Percentiles rank a stretch among this genome's conserved stretches.
Evolutionary conservation across 352 stramenopile species (phyloP).

Genomic region (Pythium oligandrum): DNA sequence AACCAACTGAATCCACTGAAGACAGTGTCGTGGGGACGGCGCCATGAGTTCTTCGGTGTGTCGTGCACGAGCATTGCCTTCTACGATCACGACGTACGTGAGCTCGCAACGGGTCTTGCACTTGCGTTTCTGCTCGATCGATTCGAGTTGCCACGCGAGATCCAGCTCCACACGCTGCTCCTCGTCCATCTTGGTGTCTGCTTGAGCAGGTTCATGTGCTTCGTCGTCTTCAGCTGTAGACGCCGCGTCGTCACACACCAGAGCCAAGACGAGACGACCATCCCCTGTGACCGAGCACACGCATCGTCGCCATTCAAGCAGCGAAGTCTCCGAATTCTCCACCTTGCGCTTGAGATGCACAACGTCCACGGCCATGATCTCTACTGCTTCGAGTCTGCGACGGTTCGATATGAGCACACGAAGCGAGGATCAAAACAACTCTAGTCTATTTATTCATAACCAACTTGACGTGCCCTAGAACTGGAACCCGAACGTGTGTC

Average conservation of each 20-base stretch:
- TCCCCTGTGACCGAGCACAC: slow-evolving; percentile 35
- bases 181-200: neutral
- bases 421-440: no score
- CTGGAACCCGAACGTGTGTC: no score
- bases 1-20: slow-evolving; percentile 54
- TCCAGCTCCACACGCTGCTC: slow-evolving; percentile 28
- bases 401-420: no score
- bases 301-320: slow-evolving; percentile 66
- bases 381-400: no score
- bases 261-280: slow-evolving; percentile 28
- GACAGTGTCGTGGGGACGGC: slow-evolving; percentile 53
- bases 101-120: slow-evolving; percentile 58
- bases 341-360: slow-evolving; percentile 58
- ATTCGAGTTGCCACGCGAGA: slow-evolving; percentile 33
- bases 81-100: slow-evolving; percentile 24
- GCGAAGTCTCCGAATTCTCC: slow-evolving; percentile 42
- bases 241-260: slow-evolving; percentile 13
- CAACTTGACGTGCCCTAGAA: no score
- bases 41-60: slow-evolving; percentile 66
- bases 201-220: slow-evolving; percentile 2
- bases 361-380: slow-evolving; percentile 5
- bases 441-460: no score
- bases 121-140: slow-evolving; percentile 47
- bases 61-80: neutral
- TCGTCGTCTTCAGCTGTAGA: neutral